phyloP scores from a whole-genome alignment of 2,329 filamentous ascomycete genomes.

The Geosmithia flava region DNA sequence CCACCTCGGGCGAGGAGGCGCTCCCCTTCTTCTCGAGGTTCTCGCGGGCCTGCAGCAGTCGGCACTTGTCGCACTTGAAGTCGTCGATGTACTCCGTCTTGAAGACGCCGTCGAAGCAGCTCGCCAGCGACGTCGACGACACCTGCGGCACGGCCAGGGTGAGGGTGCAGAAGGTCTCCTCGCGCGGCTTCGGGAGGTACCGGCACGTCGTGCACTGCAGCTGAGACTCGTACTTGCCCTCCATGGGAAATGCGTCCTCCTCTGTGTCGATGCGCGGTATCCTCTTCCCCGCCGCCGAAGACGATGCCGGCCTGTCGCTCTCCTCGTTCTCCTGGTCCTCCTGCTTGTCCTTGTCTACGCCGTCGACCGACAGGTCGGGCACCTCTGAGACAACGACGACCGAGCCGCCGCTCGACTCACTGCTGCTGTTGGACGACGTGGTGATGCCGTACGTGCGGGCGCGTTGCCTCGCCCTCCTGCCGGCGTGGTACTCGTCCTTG shows the following conservation, averaged over 20 bases:
- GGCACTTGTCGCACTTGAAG: conserved; percentile 89
- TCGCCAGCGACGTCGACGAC: conserved; percentile 66
- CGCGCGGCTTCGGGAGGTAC: conserved; percentile 75
- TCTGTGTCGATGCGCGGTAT: conserved; percentile 20
- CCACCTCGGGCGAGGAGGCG: too few relatives aligned
- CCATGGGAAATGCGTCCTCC: conserved; percentile 76
- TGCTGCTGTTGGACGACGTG: not conserved
- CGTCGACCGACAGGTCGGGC: not conserved
- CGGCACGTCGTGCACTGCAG: conserved; percentile 84
- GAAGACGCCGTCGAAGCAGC: conserved; percentile 87
- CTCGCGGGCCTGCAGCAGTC: conserved; percentile 66
- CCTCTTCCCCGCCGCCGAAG: conserved; percentile 1
- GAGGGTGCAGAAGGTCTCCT: conserved; percentile 80
- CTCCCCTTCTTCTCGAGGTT: conserved; percentile 36
- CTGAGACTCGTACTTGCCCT: conserved; percentile 87
- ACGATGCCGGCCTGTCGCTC: conserved; percentile 3
- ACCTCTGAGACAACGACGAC: not conserved
- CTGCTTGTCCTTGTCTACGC: not conserved
- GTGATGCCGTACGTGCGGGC: conserved; percentile 24
- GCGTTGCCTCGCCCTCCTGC: conserved; percentile 55
- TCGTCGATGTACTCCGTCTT: conserved; percentile 95
- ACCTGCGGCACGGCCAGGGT: conserved; percentile 85
- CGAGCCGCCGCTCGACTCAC: not conserved
- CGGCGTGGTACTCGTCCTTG: conserved; percentile 88
- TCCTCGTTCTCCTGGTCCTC: not conserved